Evolutionary conservation across 257 asterid species (phyloP), one percentile per base, ranked within the genome.

Genomic region (Haberlea rhodopensis): DNA sequence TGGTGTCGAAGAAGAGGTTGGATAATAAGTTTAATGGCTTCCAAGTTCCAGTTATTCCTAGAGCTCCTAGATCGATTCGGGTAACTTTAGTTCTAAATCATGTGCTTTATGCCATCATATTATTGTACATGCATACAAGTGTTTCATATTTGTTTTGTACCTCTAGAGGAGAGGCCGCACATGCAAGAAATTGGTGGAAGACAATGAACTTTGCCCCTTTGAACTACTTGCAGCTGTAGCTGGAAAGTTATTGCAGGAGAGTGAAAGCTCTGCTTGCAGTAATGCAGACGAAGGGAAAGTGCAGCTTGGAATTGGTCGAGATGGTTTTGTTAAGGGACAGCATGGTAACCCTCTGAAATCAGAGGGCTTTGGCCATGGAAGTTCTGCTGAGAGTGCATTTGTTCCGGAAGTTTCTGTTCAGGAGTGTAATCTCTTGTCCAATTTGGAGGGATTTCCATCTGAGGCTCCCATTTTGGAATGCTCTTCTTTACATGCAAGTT

Each of bases 241-340:
- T n/a, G n/a, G n/a, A n/a, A n/a, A n/a, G n/a, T n/a, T n/a, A n/a
- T n/a, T n/a, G n/a, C n/a, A n/a, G n/a, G n/a, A n/a, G n/a, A n/a
- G 85, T 63, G 96, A 92, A 79, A 81, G 96, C 70, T 92, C 96
- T 51, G 85, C 95, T 66, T 92, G 91, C 8, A 85, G 97, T 78
- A 87, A 85, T 82, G 87, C 82, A 26, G 85, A 64, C 0, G 84
- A 76, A 49, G 82, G 70, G 53, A 82, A 83, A 62, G 72, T 68
- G 57, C 77, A 59, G n/a, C 69, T 52, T 45, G 78, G 48, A 28
- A 29, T 59, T 59, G 72, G 64, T 51, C 58, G 5, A 43, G 78
- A 77, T 65, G 83, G 66, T 68, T 61, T 34, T 34, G 80, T 75
- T 40, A 63, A 37, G 26, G 84, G 65, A 60, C 76, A 40, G 22